Percentiles rank a stretch among this genome's conserved stretches.
These are phyloP conservation scores for Lasiosphaeria hispida DNA, from an alignment of 495 filamentous ascomycete species.

Conservation along the genomic window DNA sequence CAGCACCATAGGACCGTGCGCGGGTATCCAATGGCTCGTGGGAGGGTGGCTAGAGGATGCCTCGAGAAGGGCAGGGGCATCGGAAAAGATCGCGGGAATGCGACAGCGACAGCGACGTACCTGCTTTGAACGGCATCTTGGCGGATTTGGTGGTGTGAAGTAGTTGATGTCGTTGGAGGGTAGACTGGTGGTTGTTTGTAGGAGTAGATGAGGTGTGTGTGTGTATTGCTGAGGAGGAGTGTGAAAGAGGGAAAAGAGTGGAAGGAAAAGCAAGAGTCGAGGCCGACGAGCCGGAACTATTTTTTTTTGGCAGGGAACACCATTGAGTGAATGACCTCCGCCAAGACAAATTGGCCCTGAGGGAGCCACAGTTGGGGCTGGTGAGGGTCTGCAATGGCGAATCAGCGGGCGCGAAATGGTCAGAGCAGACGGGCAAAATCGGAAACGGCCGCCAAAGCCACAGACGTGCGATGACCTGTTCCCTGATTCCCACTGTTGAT, in stretches of 20 bases:
- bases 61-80: conserved; percentile 10
- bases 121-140: conserved; percentile 45
- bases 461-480: no score
- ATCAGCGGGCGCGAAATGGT: conserved; percentile 24
- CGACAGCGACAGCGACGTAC: conserved; percentile 33
- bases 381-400: conserved; percentile 18
- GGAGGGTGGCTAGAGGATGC: conserved; percentile 6
- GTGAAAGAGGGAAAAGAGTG: background rate
- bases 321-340: conserved; percentile 19
- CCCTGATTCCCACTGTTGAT: background rate
- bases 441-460: conserved; percentile 21
- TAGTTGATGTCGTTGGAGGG: conserved; percentile 1
- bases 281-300: conserved; percentile 9
- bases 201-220: background rate
- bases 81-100: no score
- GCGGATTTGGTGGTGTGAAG: conserved; percentile 22
- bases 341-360: conserved; percentile 20
- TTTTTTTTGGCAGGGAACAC: conserved; percentile 8
- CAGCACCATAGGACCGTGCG: background rate
- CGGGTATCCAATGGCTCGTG: conserved; percentile 20
- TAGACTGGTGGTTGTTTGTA: background rate
- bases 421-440: conserved; percentile 29
- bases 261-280: conserved; percentile 9
- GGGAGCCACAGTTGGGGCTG: conserved; percentile 30
- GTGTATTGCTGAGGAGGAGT: conserved; percentile 3